A percentile compares a stretch with the other conserved stretches of the same genome.
phyloP scores from a whole-genome alignment of 371 early-diverging fungal genomes.

The Mucor plumbeus region DNA sequence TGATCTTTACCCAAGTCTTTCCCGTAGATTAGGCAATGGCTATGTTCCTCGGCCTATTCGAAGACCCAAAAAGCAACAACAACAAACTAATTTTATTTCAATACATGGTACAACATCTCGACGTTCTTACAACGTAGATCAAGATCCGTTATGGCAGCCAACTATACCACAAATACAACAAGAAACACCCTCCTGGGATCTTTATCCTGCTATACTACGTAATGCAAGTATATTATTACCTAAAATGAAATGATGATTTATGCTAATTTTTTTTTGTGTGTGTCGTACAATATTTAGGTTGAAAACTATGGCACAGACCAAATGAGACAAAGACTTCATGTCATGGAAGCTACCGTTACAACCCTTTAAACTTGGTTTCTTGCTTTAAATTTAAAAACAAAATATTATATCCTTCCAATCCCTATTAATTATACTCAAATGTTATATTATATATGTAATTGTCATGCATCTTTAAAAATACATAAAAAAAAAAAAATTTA shows the following conservation, averaged over 20 bases:
- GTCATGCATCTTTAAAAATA: conserved; percentile 1
- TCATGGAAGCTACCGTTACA: conserved; percentile 31
- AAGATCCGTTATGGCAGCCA: conserved; percentile 29
- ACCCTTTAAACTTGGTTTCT: not conserved
- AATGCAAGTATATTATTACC: conserved; percentile 33
- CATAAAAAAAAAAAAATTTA: not conserved
- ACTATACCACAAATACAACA: conserved; percentile 17
- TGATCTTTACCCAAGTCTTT: conserved; percentile 49
- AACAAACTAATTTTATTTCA: conserved; percentile 35
- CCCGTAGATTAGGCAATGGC: conserved; percentile 45
- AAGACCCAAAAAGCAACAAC: conserved; percentile 16
- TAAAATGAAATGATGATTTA: not conserved
- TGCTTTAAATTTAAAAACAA: not conserved
- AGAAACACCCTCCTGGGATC: conserved; percentile 42
- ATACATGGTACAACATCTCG: conserved; percentile 23
- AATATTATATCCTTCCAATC: not conserved
- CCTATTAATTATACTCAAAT: not conserved
- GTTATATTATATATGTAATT: too few species aligned
- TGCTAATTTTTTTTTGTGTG: not conserved
- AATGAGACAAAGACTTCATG: conserved; percentile 48
- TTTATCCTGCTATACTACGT: conserved; percentile 47
- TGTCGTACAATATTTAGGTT: conserved; percentile 31
- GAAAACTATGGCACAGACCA: conserved; percentile 52
- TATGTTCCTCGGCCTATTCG: conserved; percentile 30
- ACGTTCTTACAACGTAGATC: conserved; percentile 2